Conservation (phyloP, 192 early-diverging fungal species). For the Phlyctochytrium arcticum region DNA sequence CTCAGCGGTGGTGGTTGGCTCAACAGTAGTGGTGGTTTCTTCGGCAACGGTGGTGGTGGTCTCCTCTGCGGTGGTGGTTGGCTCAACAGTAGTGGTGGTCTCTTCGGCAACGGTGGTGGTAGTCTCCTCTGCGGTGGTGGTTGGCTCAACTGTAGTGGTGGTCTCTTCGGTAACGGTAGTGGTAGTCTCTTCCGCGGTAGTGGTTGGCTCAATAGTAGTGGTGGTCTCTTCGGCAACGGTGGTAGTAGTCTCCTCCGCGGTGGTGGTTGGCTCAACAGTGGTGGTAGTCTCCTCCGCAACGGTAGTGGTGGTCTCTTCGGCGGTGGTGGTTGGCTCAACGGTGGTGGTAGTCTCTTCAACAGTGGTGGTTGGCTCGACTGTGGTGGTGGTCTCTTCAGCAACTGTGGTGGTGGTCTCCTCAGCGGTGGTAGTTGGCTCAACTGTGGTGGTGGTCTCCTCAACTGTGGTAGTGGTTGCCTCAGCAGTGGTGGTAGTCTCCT, state of each 20-base stretch:
- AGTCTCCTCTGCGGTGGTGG: slow-evolving; percentile 1
- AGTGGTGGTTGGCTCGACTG: not conserved
- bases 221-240: not conserved
- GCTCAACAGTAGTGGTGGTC: not conserved
- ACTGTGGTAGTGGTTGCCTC: not conserved
- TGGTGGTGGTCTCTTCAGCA: not conserved
- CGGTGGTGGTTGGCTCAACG: not conserved
- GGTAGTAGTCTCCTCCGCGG: not conserved
- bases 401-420: not conserved
- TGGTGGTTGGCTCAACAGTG: not conserved
- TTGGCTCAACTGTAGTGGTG: not conserved
- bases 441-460: not conserved
- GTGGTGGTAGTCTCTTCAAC: not conserved
- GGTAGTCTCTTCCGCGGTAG: not conserved
- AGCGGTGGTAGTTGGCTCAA: not conserved
- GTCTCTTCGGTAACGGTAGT: not conserved
- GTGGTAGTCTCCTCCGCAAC: not conserved
- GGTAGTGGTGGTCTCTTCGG: not conserved
- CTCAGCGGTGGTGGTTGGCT: not conserved
- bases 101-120: slow-evolving; percentile 6
- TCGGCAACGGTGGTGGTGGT: not conserved
- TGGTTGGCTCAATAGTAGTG: not conserved
- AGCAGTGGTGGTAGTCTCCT: not conserved
- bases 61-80: slow-evolving; percentile 3
- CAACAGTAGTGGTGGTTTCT: not conserved